Conservation (phyloP, 495 filamentous ascomycete genomes). For the Penicillium tannophilum region DNA sequence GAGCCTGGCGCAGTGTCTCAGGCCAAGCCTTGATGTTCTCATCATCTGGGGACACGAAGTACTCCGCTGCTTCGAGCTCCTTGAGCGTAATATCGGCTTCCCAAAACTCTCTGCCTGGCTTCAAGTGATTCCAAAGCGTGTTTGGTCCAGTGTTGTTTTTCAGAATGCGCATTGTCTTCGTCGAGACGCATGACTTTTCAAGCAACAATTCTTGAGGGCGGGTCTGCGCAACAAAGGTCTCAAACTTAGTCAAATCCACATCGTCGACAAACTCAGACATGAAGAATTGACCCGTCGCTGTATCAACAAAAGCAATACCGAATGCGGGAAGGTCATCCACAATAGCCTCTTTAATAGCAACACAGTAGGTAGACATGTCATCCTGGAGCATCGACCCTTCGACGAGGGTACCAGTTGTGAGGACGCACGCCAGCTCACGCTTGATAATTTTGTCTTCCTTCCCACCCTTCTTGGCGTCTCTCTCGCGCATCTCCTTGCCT, state of each 20-base stretch:
- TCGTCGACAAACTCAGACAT: slow-evolving; percentile 91
- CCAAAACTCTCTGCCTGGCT: slow-evolving; percentile 91
- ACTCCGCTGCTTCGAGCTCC: slow-evolving; percentile 79
- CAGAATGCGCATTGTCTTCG: slow-evolving; percentile 85
- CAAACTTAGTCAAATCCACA: slow-evolving; percentile 92
- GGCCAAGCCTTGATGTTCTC: slow-evolving; percentile 78
- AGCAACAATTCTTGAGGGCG: slow-evolving; percentile 86
- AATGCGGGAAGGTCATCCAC: slow-evolving; percentile 79
- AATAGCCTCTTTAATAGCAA: slow-evolving; percentile 89
- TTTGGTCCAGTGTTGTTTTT: slow-evolving; percentile 94
- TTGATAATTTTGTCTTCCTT: slow-evolving; percentile 90
- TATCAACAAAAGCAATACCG: slow-evolving; percentile 92
- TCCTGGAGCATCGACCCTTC: slow-evolving; percentile 97
- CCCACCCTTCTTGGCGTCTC: slow-evolving; percentile 59
- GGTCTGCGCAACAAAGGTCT: slow-evolving; percentile 95
- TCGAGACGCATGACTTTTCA: slow-evolving; percentile 84
- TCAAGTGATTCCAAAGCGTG: slow-evolving; percentile 94
- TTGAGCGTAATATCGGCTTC: slow-evolving; percentile 75
- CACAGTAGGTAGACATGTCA: slow-evolving; percentile 96
- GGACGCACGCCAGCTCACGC: slow-evolving; percentile 85
- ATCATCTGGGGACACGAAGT: slow-evolving; percentile 69
- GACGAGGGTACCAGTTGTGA: slow-evolving; percentile 90
- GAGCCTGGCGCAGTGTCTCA: slow-evolving; percentile 66
- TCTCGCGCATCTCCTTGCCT: slow-evolving; percentile 97
- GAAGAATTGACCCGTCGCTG: slow-evolving; percentile 94